Base-by-base conservation (phyloP, 2,329 filamentous ascomycete species). In the Hansfordia pulvinata region DNA sequence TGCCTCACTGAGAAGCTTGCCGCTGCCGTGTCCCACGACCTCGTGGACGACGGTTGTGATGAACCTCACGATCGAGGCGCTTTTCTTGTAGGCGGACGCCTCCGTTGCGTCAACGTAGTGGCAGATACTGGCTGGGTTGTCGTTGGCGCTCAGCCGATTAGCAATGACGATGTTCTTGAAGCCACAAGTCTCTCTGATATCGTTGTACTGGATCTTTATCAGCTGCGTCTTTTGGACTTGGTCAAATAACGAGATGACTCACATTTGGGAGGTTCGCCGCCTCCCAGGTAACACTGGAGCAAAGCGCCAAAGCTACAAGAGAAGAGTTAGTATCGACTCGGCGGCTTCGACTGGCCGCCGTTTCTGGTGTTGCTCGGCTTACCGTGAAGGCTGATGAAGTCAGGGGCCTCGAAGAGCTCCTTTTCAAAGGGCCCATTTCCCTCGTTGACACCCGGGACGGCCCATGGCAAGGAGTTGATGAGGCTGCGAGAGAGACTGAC, bases 1-100 rank as follows among this genome's bases (percentile, higher is more conserved):
- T 2, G 67, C 75, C 42, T 78, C 73, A 42, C 74, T 68, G 3
- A 78, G 56, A 1, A 77, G 55, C 47, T 77, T 77, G 21, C 72
- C 72, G 28, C 70, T 76, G 24, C 73, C 73, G 34, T 76, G 71
- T 17, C 71, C 71, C 3, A 76, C 10, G 2, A 34, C 16, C 22
- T 34, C 32, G 11, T 31, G 32, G 11, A 34, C 27, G 6, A 23
- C 16, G 2, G 23, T 29, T 4, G 13, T 20, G 7, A 31, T 19
- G 18, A 26, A 32, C 10, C 20, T 10, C 6, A 23, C 17, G 6
- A 23, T 23, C 17, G 16, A 15, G 8, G 14, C 16, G 17, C 16
- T 6, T 10, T 17, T 18, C 27, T 6, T 24, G 20, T 16, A 29
- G 4, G 7, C 7, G 4, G 12, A 11, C 4, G 16, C 10, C 14